Evolutionary conservation across 176 grass and related monocot species (phyloP), one percentile per base, ranked within the genome.

Genomic region (Oryza meyeriana): DNA sequence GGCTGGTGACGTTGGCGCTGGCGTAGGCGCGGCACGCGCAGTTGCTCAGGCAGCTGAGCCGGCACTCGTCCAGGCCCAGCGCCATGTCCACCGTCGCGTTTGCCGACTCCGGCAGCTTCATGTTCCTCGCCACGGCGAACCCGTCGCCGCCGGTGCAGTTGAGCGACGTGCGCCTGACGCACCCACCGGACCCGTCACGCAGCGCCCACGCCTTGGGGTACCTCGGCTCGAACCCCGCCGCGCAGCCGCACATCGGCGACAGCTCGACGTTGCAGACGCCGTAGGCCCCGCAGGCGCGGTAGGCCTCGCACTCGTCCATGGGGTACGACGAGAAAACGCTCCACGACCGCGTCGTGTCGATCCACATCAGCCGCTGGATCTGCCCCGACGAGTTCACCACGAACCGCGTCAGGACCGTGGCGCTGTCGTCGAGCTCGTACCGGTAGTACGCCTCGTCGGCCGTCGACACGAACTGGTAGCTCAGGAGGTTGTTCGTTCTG

Each of bases 21-120:
- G 93, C 79, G 85, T 86, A 95, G 17, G 75, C 93, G 22, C 59
- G 40, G 59, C 90, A 92, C 5, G 85, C 85, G 74, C 93, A 95
- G 76, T 86, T 79, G 27, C 10, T 47, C 81, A 86, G 79, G 81
- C 93, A 95, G n/a, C 75, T 44, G 41, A 3, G 64, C 32, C 45
- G 72, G 61, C 93, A 94, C 62, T 92, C 78, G 17, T 92, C 87
- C 2, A 90, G 70, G 1, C 28, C 32, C 29, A 88, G 72, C 0
- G 79, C 84, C 67, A 76, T 74, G 35, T 90, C 73, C 0, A 84
- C 71, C 0, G 81, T 90, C 2, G 75, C 85, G 67, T 92, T 90
- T 12, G 68, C 78, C 55, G 93, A 84, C 80, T 92, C 93, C 17
- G 93, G 93, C 69, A 92, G 79, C 79, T 95, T 95, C 59, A 85